These are phyloP conservation scores for Westerdykella aurantiaca DNA, from an alignment of 2,329 filamentous ascomycete species.

Conservation along the genomic window DNA sequence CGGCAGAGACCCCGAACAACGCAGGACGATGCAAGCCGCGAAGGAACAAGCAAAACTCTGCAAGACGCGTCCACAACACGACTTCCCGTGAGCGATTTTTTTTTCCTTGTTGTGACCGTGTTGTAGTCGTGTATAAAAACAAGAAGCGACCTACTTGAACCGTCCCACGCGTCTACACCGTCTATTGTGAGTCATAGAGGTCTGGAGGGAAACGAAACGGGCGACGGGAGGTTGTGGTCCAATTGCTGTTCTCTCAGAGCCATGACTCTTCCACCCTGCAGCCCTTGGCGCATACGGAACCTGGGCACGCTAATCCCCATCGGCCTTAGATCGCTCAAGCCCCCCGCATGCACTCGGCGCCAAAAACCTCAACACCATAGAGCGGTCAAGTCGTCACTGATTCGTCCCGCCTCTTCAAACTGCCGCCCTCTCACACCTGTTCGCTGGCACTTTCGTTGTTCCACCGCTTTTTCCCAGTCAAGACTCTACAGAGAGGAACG, in stretches of 20 bases:
- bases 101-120: conserved; percentile 30
- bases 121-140: conserved; percentile 32
- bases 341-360: conserved; percentile 17
- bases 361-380: conserved; percentile 23
- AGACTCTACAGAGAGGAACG: conserved; percentile 11
- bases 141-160: conserved; percentile 17
- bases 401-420: conserved; percentile 28
- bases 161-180: conserved; percentile 1
- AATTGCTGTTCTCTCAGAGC: conserved; percentile 16
- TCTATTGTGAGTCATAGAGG: conserved; percentile 28
- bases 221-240: conserved; percentile 19
- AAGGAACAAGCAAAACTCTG: background rate
- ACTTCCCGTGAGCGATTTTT: conserved; percentile 18
- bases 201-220: conserved; percentile 29
- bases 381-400: conserved; percentile 12
- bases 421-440: conserved; percentile 22
- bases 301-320: background rate
- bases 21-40: background rate
- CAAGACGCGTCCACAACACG: conserved; percentile 31
- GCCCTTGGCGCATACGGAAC: background rate
- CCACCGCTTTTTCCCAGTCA: too few relatives aligned
- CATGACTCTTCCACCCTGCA: conserved; percentile 31
- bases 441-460: too few relatives aligned
- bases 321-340: conserved; percentile 6
- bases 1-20: background rate